Percentiles rank a stretch among this genome's conserved stretches.
These are phyloP conservation scores for Heliamphora pulchella DNA, from an alignment of 179 eudicot species.

Conservation along the genomic window DNA sequence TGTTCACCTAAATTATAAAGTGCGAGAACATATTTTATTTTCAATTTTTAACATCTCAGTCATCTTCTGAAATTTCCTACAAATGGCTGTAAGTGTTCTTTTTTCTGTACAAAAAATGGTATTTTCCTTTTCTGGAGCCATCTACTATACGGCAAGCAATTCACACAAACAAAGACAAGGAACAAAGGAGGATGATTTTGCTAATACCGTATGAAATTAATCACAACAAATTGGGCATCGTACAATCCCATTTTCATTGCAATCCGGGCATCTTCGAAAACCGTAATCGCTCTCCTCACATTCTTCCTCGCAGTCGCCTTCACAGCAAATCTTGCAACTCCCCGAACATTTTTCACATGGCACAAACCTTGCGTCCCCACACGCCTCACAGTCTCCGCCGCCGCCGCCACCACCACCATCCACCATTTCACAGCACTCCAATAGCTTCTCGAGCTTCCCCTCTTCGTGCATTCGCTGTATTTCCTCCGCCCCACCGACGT, in stretches of 20 bases:
- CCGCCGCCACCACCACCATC: conserved; percentile 19
- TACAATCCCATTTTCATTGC: conserved; percentile 86
- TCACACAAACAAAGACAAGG: conserved; percentile 13
- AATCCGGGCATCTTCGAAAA: conserved; percentile 84
- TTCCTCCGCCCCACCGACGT: conserved; percentile 74
- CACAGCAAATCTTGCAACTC: conserved; percentile 77
- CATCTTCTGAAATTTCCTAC: background rate
- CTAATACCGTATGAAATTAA: conserved; percentile 17
- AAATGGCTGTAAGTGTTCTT: background rate
- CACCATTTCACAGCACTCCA: conserved; percentile 41
- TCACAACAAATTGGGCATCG: conserved; percentile 80
- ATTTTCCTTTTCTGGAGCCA: background rate
- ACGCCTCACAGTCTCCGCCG: conserved; percentile 51
- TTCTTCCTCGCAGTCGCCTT: conserved; percentile 38
- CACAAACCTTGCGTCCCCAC: conserved; percentile 81
- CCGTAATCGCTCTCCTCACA: conserved; percentile 49
- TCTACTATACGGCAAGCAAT: conserved; percentile 32
- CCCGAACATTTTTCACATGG: conserved; percentile 94
- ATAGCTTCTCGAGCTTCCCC: conserved; percentile 53
- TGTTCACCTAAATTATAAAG: too few relatives aligned
- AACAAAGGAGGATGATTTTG: conserved; percentile 10
- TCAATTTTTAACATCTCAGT: background rate
- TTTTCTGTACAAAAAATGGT: too few relatives aligned
- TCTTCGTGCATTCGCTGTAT: conserved; percentile 63
- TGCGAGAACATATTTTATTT: too few relatives aligned